Conservation (phyloP, 148 eudicot species). For the Amaranthus hypochondriacus region DNA sequence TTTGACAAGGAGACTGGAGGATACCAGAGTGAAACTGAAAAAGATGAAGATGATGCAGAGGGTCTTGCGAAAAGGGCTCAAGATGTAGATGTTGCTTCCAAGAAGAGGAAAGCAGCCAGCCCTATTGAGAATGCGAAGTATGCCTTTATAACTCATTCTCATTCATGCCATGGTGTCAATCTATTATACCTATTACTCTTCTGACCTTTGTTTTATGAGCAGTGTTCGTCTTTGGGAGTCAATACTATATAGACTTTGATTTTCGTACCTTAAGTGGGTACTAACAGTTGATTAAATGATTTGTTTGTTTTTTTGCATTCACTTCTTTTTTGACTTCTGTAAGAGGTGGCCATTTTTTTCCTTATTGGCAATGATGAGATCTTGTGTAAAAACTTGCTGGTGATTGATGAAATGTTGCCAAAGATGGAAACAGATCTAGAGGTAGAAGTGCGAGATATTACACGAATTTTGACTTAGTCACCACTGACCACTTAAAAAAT, state of each 20-base stretch:
- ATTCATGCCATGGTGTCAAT: neutral
- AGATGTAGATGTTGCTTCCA: constrained; percentile 30
- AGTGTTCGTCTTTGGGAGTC: neutral
- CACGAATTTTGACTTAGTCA: neutral
- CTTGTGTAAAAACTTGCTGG: too few species aligned
- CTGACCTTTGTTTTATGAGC: neutral
- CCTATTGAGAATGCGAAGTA: constrained; percentile 50
- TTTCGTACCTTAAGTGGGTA: neutral
- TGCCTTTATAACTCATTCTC: constrained; percentile 10
- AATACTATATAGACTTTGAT: neutral
- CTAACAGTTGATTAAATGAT: neutral
- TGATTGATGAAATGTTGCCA: neutral
- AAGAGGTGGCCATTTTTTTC: too few species aligned
- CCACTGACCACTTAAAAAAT: neutral
- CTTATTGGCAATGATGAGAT: too few species aligned
- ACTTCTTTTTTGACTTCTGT: neutral
- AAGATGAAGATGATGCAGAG: constrained; percentile 26
- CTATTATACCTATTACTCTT: neutral
- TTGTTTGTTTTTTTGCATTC: neutral
- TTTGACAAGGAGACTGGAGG: constrained; percentile 57
- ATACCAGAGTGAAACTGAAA: constrained; percentile 43
- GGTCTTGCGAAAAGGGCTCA: constrained; percentile 25
- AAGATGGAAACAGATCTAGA: neutral
- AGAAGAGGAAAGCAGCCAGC: constrained; percentile 62
- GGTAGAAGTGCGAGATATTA: neutral